Conservation (phyloP, 139 green algal genomes). For the Coelastrella sp. region DNA sequence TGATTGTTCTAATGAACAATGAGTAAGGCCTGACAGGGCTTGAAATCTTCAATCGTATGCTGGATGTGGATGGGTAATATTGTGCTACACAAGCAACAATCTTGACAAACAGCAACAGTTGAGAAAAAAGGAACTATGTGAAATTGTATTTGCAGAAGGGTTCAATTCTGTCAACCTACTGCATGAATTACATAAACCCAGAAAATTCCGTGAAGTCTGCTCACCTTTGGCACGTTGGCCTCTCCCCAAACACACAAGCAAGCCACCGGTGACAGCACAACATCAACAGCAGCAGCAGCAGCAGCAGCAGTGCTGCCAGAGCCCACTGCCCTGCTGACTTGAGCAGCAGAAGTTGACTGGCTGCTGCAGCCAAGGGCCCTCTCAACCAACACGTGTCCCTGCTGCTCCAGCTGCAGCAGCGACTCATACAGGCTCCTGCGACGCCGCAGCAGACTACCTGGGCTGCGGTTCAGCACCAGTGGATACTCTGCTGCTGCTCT, state of each 20-base stretch:
- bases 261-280: conserved; percentile 25
- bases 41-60: too few species aligned
- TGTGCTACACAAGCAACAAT: too few species aligned
- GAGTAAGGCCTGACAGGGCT: too few species aligned
- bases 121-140: too few species aligned
- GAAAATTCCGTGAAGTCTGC: too few species aligned
- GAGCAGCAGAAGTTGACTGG: neutral
- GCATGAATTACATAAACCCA: too few species aligned
- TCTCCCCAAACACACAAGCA: conserved; percentile 25
- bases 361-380: conserved; percentile 5
- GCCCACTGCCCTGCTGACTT: neutral
- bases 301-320: neutral
- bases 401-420: conserved; percentile 23
- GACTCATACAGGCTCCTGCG: neutral
- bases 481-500: conserved; percentile 22
- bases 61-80: too few species aligned
- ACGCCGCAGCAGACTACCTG: conserved; percentile 5
- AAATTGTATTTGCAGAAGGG: too few species aligned
- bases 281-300: conserved; percentile 24
- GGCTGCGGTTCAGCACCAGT: conserved; percentile 28
- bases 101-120: too few species aligned
- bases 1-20: too few species aligned
- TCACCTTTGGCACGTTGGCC: conserved; percentile 22
- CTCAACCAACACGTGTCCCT: conserved; percentile 19
- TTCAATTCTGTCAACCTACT: too few species aligned